phyloP scores from a whole-genome alignment of 1,284 basidiomycete species.

The Tilletia setariae region DNA sequence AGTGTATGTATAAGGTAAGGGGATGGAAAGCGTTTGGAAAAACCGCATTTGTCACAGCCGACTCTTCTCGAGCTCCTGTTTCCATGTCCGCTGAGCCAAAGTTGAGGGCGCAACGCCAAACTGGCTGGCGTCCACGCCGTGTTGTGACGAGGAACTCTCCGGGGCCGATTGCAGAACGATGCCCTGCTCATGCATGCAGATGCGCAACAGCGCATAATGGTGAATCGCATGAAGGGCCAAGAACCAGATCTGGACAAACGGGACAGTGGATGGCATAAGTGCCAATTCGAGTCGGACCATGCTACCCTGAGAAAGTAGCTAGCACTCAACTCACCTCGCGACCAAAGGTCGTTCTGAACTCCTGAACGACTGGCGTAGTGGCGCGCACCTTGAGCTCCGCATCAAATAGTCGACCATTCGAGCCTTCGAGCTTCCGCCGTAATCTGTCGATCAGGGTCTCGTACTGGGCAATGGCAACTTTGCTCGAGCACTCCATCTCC shows the following conservation, averaged over 20 bases:
- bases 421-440: slow-evolving; percentile 24
- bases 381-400: slow-evolving; percentile 29
- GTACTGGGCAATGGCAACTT: slow-evolving; percentile 32
- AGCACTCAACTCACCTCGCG: slow-evolving; percentile 26
- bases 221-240: slow-evolving; percentile 47
- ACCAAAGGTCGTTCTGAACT: slow-evolving; percentile 22
- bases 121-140: slow-evolving; percentile 30
- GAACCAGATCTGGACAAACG: slow-evolving; percentile 42
- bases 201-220: slow-evolving; percentile 46
- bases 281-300: too few relatives aligned
- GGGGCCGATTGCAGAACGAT: background rate
- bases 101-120: slow-evolving; percentile 51
- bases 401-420: slow-evolving; percentile 25
- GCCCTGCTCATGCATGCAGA: slow-evolving; percentile 30
- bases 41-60: background rate
- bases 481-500: slow-evolving; percentile 31
- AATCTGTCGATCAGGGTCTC: slow-evolving; percentile 26
- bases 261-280: too few relatives aligned
- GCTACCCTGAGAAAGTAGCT: too few relatives aligned
- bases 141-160: background rate
- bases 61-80: slow-evolving; percentile 25
- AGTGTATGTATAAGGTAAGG: background rate
- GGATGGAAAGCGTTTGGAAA: background rate
- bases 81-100: slow-evolving; percentile 35
- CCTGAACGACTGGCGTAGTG: slow-evolving; percentile 35